Evolutionary conservation across 176 grass and related monocot species (phyloP), one percentile per base, ranked within the genome.

Genomic region (Tuctoria greenei): DNA sequence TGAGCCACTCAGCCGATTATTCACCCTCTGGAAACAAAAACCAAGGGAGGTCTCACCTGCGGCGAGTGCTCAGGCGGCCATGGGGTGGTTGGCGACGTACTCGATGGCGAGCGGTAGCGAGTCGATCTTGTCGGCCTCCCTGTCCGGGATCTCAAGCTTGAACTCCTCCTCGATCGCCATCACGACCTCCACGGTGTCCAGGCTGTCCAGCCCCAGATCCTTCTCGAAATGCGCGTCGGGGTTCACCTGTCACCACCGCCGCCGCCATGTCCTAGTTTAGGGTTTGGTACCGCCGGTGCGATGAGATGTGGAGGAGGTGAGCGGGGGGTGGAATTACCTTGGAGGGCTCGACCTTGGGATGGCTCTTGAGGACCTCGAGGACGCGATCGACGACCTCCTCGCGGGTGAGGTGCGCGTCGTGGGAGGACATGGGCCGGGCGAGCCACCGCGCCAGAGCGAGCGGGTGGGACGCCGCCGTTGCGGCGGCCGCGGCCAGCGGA

Each of bases 331-430:
- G 31, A 7, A 41, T 40, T 77, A 99, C 95, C 95, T 92, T 99
- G 60, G 91, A 74, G 2, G 91, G 89, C 77, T 95, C 92, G 74
- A 99, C 92, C 91, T 99, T 99, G 76, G 95, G 91, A 74, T 88
- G 90, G 85, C 89, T 64, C 85, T 86, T 92, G 79, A 99, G 49
- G 21, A 99, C 89, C 64, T 92, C 95, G 27, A 99, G 41, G 70
- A 99, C 69, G 40, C 95, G 91, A n/a, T 78, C 91, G n/a, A 95
- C 79, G 61, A 99, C 89, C 80, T 99, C 95, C 69, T 86, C 92
- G 74, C 66, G 84, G 67, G 87, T 88, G 47, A 99, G 82, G 77
- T 99, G 89, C n/a, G 88, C 89, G 61, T 99, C 92, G 79, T 95
- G 95, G 77, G 95, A 99, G 80, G 95, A 99, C 92, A 99, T 95